These are phyloP conservation scores for Lasiosphaeria hispida DNA, from an alignment of 495 filamentous ascomycete species.

Conservation along the genomic window DNA sequence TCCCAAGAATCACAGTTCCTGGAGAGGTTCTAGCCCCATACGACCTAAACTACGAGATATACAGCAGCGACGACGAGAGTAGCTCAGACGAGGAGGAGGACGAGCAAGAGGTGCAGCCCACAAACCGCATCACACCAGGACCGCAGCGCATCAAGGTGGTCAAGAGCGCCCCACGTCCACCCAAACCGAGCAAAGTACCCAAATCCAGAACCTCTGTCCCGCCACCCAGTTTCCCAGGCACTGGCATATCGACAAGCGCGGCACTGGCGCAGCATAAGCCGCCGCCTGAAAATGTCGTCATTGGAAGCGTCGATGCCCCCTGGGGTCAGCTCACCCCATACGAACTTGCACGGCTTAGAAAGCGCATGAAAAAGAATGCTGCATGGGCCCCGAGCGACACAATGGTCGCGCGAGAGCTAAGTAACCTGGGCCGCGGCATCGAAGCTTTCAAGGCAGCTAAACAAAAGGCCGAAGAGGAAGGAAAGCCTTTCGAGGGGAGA, in stretches of 20 bases:
- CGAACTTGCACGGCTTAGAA: slow-evolving; percentile 86
- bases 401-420: slow-evolving; percentile 90
- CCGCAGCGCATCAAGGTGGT: slow-evolving; percentile 45
- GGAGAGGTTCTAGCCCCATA: slow-evolving; percentile 59
- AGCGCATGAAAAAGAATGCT: slow-evolving; percentile 99
- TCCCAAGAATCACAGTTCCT: slow-evolving; percentile 53
- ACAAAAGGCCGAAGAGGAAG: slow-evolving; percentile 63
- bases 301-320: slow-evolving; percentile 74
- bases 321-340: slow-evolving; percentile 89
- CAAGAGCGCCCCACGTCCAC: slow-evolving; percentile 26
- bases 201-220: slow-evolving; percentile 42
- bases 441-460: slow-evolving; percentile 71
- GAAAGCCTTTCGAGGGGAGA: slow-evolving; percentile 57
- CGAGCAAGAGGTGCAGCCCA: slow-evolving; percentile 31
- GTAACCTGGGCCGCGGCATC: slow-evolving; percentile 69
- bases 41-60: slow-evolving; percentile 52
- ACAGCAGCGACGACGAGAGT: slow-evolving; percentile 43
- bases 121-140: slow-evolving; percentile 32
- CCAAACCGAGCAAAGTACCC: slow-evolving; percentile 38
- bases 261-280: slow-evolving; percentile 73
- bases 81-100: slow-evolving; percentile 35
- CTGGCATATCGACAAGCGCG: slow-evolving; percentile 72
- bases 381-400: slow-evolving; percentile 93
- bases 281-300: slow-evolving; percentile 71
- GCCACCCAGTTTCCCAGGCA: slow-evolving; percentile 54